A percentile compares a stretch with the other conserved stretches of the same genome.
These are phyloP conservation scores for Lachnellula occidentalis DNA, from an alignment of 2,329 filamentous ascomycete species.

Conservation along the genomic window DNA sequence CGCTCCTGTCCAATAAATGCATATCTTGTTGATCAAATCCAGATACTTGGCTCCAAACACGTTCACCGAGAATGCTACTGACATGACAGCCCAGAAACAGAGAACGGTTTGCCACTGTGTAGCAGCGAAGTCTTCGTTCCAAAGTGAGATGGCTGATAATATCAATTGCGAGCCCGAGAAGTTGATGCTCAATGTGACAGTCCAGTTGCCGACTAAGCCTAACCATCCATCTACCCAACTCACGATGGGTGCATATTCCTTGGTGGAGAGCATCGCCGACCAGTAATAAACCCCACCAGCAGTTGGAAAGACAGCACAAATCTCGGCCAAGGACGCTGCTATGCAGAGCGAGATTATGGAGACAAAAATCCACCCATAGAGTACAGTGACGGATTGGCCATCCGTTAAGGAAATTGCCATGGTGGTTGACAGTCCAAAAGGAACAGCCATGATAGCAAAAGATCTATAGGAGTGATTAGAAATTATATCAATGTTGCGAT, in stretches of 20 bases:
- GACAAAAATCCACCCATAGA: slow-evolving; percentile 66
- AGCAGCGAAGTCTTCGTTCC: slow-evolving; percentile 62
- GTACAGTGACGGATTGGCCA: slow-evolving; percentile 61
- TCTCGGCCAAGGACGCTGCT: slow-evolving; percentile 62
- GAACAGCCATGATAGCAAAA: slow-evolving; percentile 67
- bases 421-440: slow-evolving; percentile 51
- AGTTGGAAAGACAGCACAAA: slow-evolving; percentile 63
- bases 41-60: slow-evolving; percentile 56
- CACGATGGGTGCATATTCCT: slow-evolving; percentile 60
- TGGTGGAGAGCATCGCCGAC: slow-evolving; percentile 62
- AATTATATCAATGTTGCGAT: slow-evolving; percentile 3
- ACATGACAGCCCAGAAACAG: slow-evolving; percentile 67
- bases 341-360: slow-evolving; percentile 59
- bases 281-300: slow-evolving; percentile 67
- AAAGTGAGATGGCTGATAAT: slow-evolving; percentile 62
- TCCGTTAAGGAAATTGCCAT: slow-evolving; percentile 63
- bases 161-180: slow-evolving; percentile 67
- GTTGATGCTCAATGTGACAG: slow-evolving; percentile 57
- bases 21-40: slow-evolving; percentile 66
- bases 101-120: slow-evolving; percentile 66
- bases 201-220: slow-evolving; percentile 70
- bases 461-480: slow-evolving; percentile 37
- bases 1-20: slow-evolving; percentile 65
- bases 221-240: slow-evolving; percentile 68
- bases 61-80: slow-evolving; percentile 59